These are phyloP conservation scores for Coniella vitis DNA, from an alignment of 2,329 filamentous ascomycete species.

Conservation along the genomic window DNA sequence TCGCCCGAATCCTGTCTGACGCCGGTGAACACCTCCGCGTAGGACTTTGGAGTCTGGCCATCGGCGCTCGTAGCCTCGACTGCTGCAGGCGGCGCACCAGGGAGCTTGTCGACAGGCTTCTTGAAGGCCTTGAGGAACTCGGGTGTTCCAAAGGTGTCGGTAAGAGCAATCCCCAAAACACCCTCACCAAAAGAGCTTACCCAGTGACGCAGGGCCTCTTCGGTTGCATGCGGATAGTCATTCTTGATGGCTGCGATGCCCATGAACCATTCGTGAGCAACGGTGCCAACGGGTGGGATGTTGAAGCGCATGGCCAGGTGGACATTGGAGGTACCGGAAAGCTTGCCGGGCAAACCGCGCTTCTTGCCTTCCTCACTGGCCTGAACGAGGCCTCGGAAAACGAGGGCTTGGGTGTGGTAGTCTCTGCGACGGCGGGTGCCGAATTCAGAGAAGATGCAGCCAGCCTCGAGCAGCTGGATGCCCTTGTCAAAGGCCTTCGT, in stretches of 20 bases:
- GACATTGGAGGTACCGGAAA: constrained; percentile 91
- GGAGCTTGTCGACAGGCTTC: constrained; percentile 47
- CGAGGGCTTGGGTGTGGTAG: constrained; percentile 89
- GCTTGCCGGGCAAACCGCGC: constrained; percentile 60
- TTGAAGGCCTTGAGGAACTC: constrained; percentile 82
- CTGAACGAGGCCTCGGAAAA: constrained; percentile 77
- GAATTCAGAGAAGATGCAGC: constrained; percentile 90
- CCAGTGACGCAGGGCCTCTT: constrained; percentile 82
- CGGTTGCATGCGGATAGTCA: constrained; percentile 78
- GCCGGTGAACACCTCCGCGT: constrained; percentile 75
- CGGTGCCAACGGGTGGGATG: constrained; percentile 77
- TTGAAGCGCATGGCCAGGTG: constrained; percentile 93
- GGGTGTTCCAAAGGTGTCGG: constrained; percentile 92
- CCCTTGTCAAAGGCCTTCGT: constrained; percentile 81
- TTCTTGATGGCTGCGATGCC: constrained; percentile 86
- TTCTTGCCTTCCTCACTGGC: constrained; percentile 66
- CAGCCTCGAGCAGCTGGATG: constrained; percentile 65
- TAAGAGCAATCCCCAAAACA: constrained; percentile 80
- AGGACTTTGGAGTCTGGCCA: constrained; percentile 48
- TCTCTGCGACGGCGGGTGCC: constrained; percentile 83
- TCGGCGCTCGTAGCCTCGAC: constrained; percentile 22
- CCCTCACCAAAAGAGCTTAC: constrained; percentile 81
- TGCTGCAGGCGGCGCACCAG: constrained; percentile 29
- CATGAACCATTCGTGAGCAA: constrained; percentile 99
- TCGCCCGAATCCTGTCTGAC: constrained; percentile 89